Percentiles rank a stretch among this genome's conserved stretches.
Conservation (phyloP, 177 flowering plant species). For the Vitis hybrid region DNA sequence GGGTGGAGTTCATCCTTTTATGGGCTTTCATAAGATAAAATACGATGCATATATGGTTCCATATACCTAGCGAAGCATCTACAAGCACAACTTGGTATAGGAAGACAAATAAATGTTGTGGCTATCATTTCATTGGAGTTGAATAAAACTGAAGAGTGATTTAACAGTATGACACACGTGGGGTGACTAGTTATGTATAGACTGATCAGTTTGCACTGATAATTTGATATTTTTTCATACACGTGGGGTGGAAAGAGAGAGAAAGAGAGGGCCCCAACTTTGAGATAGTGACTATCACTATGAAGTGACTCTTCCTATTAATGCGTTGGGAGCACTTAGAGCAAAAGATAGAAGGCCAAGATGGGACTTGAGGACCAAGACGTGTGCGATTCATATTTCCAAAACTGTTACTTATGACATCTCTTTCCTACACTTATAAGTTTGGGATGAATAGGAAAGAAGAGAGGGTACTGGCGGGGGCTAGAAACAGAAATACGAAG, state of each 20-base stretch:
- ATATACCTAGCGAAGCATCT: too few relatives aligned
- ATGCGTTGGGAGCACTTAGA: not conserved
- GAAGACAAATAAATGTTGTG: too few relatives aligned
- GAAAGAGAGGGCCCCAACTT: not conserved
- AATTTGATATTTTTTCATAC: not conserved
- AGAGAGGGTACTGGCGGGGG: not conserved
- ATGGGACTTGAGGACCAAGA: not conserved
- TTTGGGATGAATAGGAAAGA: not conserved
- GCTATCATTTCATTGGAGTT: too few relatives aligned
- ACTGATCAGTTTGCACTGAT: not conserved
- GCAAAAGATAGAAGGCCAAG: conserved; percentile 1
- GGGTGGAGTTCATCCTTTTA: too few relatives aligned
- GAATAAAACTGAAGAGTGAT: too few relatives aligned
- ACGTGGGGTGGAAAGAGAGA: too few relatives aligned
- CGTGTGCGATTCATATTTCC: conserved; percentile 1
- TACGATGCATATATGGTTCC: too few relatives aligned
- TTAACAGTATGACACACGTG: too few relatives aligned
- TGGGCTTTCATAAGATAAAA: too few relatives aligned
- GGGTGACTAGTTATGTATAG: not conserved
- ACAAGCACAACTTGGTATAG: too few relatives aligned
- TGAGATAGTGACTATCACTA: not conserved
- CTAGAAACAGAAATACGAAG: not conserved
- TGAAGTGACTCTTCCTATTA: not conserved
- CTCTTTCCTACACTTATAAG: conserved; percentile 7
- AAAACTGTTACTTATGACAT: not conserved